A percentile compares a stretch with the other conserved stretches of the same genome.
These are phyloP conservation scores for Globisporangium canariense DNA, from an alignment of 352 stramenopile species.

Conservation along the genomic window DNA sequence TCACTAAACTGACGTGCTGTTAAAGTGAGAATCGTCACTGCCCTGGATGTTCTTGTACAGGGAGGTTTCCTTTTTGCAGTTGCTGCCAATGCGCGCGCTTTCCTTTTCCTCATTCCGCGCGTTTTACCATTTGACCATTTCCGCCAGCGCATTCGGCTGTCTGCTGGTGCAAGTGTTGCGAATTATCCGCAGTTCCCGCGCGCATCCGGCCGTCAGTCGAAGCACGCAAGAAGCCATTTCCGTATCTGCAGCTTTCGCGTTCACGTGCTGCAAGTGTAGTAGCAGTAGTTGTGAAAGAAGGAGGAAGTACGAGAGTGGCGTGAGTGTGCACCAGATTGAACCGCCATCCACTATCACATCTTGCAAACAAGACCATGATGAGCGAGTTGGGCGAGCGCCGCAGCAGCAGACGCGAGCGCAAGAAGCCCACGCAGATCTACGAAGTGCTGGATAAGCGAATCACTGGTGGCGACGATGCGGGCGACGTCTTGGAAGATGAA, in stretches of 20 bases:
- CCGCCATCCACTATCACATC: background rate
- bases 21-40: conserved; percentile 4
- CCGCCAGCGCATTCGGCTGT: background rate
- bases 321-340: background rate
- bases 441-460: conserved; percentile 55
- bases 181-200: conserved; percentile 20
- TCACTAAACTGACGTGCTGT: background rate
- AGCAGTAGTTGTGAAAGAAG: background rate
- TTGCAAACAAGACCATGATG: background rate
- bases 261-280: background rate
- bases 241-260: background rate
- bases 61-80: conserved; percentile 37
- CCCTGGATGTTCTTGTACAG: conserved; percentile 24
- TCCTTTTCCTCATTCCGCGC: conserved; percentile 2
- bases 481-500: conserved; percentile 15
- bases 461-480: conserved; percentile 6
- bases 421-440: conserved; percentile 68
- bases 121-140: conserved; percentile 2
- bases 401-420: conserved; percentile 58
- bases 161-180: conserved; percentile 7
- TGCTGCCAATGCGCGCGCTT: background rate
- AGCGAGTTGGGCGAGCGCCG: conserved; percentile 43
- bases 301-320: background rate
- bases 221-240: background rate
- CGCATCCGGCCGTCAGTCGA: conserved; percentile 4